A percentile compares a stretch with the other conserved stretches of the same genome.
Conservation (phyloP, 768 basidiomycete genomes). For the Russula olivacea region DNA sequence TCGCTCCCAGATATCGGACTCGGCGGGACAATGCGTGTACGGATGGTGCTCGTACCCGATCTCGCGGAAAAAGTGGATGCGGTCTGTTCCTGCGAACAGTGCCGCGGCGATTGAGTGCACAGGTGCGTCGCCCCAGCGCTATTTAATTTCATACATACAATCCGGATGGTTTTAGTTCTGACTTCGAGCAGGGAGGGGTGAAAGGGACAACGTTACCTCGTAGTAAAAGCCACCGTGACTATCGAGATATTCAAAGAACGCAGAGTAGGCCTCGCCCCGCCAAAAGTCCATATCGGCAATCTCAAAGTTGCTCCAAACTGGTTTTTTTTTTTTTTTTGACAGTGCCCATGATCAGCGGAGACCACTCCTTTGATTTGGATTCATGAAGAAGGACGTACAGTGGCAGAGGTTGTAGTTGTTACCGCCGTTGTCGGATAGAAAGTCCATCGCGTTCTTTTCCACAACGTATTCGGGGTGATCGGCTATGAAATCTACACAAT, state of each 20-base stretch:
- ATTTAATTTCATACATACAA: no score
- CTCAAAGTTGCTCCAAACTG: slow-evolving; percentile 95
- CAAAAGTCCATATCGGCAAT: slow-evolving; percentile 82
- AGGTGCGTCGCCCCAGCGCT: slow-evolving; percentile 85
- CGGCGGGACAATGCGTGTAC: slow-evolving; percentile 52
- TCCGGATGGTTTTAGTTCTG: neutral
- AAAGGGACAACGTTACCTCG: slow-evolving; percentile 44
- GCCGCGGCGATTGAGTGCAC: slow-evolving; percentile 82
- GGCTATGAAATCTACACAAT: slow-evolving; percentile 53
- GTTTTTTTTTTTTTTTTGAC: slow-evolving; percentile 14
- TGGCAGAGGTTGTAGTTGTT: slow-evolving; percentile 71
- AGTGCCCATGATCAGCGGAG: neutral
- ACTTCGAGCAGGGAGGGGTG: no score
- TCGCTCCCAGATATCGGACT: slow-evolving; percentile 34
- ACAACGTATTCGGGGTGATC: slow-evolving; percentile 56
- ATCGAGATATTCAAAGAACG: slow-evolving; percentile 82
- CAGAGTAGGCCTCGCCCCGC: slow-evolving; percentile 73
- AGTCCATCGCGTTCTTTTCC: slow-evolving; percentile 62
- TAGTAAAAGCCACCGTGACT: slow-evolving; percentile 82
- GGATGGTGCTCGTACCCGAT: slow-evolving; percentile 81
- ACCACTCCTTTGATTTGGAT: neutral
- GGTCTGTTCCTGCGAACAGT: slow-evolving; percentile 64
- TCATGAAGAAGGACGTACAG: slow-evolving; percentile 39
- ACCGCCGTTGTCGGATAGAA: slow-evolving; percentile 68
- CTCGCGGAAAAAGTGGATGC: slow-evolving; percentile 78